A percentile compares a stretch with the other conserved stretches of the same genome.
Evolutionary conservation across 1,284 basidiomycete genomes (phyloP).

Genomic region (Boletus semigastroideus): DNA sequence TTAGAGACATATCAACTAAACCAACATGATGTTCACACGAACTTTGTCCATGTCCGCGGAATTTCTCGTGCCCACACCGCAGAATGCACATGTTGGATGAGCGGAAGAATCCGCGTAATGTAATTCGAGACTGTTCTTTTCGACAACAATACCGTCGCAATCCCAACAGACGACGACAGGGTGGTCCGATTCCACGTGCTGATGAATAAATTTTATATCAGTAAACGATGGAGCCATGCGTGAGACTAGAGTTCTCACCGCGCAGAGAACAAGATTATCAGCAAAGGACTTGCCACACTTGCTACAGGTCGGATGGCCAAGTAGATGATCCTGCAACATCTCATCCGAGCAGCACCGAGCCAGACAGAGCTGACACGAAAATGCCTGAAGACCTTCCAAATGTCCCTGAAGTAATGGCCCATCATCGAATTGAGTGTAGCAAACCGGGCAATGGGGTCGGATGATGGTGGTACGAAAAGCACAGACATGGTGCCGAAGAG

Average conservation of each 20-base stretch:
- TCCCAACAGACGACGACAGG: conserved; percentile 32
- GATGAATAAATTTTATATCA: not conserved
- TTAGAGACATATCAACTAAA: conserved; percentile 6
- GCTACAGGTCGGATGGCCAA: conserved; percentile 25
- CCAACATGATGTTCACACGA: conserved; percentile 1
- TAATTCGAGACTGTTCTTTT: conserved; percentile 17
- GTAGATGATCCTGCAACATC: conserved; percentile 29
- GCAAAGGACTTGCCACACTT: conserved; percentile 24
- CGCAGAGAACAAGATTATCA: conserved; percentile 21
- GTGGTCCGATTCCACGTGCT: conserved; percentile 27
- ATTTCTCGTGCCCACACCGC: conserved; percentile 20
- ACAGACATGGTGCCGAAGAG: conserved; percentile 19
- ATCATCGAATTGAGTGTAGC: conserved; percentile 27
- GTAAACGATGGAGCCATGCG: not conserved
- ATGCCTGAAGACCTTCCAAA: conserved; percentile 7
- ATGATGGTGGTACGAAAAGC: conserved; percentile 3
- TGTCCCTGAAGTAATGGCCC: conserved; percentile 19
- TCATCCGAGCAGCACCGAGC: conserved; percentile 26
- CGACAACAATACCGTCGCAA: conserved; percentile 27
- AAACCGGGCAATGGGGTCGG: conserved; percentile 22
- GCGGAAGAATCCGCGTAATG: conserved; percentile 29
- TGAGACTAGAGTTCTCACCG: conserved; percentile 16
- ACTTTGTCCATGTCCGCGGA: conserved; percentile 24
- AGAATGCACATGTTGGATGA: conserved; percentile 27
- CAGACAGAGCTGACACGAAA: conserved; percentile 22